Evolutionary conservation across 1,284 basidiomycete genomes (phyloP), one percentile per base, ranked within the genome.

Genomic region (Stygiomarasmius scandens): DNA sequence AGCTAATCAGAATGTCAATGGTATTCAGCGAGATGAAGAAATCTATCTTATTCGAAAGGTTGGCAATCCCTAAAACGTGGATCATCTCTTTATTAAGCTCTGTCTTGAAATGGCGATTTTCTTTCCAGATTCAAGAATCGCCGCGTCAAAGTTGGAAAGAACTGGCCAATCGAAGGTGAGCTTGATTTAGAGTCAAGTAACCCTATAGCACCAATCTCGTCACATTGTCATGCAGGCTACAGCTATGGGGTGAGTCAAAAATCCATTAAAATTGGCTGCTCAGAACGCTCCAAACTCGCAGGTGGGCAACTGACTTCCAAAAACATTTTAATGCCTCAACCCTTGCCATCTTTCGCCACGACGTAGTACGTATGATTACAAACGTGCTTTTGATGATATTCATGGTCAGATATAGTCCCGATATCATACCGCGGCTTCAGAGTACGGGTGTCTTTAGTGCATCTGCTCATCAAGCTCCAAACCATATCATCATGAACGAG

Each of bases 401-500:
- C n/a, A n/a, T n/a, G n/a, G n/a, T n/a, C n/a, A n/a, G n/a, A n/a
- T 36, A 41, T 61, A 94, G 92, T 67, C 94, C 95, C 23, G 81
- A 91, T 67, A 77, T 98, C 56, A 78, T 95, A 56, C 68, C 78
- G 34, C 86, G 92, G 20, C 82, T 96, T 43, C 76, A 75, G 64
- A 69, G 67, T 41, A 89, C 85, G 9, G 83, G 84, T 2, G 82
- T 77, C 1, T 94, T 93, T 66, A 66, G 72, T 16, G 65, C 67
- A 14, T 87, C 87, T 47, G 81, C 84, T 49, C 89, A 91, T 67
- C 76, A 75, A 20, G 74, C 74, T 36, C 93, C 90, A 36, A 97
- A 94, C 74, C 93, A 97, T 74, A 82, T 96, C 59, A 88, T 96
- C 58, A 76, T 95, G 64, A 94, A 93, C 68, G 91, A 94, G 76